Percentiles rank a stretch among this genome's conserved stretches.
Evolutionary conservation across 805 yeast genomes (phyloP).

Genomic region (Nakazawaea wyomingensis): DNA sequence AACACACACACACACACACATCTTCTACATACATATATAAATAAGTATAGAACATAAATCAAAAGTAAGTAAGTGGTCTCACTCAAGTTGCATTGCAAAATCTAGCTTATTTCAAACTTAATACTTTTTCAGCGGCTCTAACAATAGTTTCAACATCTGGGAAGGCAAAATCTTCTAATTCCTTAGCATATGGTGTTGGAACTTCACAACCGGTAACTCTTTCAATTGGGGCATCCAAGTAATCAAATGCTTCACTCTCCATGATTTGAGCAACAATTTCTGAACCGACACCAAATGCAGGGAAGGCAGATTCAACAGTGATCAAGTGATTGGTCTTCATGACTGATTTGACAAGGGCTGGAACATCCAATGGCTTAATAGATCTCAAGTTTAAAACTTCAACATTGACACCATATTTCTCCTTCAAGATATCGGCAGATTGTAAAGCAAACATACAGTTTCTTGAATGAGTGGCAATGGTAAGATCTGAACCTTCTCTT

Average conservation of each 20-base stretch:
- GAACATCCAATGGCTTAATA: constrained; percentile 92
- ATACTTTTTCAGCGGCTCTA: constrained; percentile 78
- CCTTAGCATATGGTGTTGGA: constrained; percentile 97
- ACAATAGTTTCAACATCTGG: constrained; percentile 90
- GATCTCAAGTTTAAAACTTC: constrained; percentile 96
- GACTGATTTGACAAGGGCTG: constrained; percentile 77
- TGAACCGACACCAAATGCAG: constrained; percentile 97
- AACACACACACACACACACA: too few relatives aligned
- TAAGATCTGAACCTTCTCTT: constrained; percentile 84
- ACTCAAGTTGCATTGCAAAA: too few relatives aligned
- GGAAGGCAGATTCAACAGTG: constrained; percentile 97
- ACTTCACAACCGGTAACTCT: constrained; percentile 99
- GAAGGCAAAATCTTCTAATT: constrained; percentile 97
- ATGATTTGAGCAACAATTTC: constrained; percentile 96
- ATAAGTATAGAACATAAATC: too few relatives aligned
- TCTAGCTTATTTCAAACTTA: constrained; percentile 47
- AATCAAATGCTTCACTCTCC: constrained; percentile 98
- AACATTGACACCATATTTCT: constrained; percentile 81
- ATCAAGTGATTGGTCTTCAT: constrained; percentile 96
- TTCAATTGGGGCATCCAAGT: constrained; percentile 96
- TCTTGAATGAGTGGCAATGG: constrained; percentile 89
- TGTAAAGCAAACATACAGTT: constrained; percentile 79
- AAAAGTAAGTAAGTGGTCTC: too few relatives aligned
- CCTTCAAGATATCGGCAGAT: constrained; percentile 84
- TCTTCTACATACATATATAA: too few relatives aligned